Base-by-base conservation (phyloP, 2,329 filamentous ascomycete species). In the Ascomycota sp. region DNA sequence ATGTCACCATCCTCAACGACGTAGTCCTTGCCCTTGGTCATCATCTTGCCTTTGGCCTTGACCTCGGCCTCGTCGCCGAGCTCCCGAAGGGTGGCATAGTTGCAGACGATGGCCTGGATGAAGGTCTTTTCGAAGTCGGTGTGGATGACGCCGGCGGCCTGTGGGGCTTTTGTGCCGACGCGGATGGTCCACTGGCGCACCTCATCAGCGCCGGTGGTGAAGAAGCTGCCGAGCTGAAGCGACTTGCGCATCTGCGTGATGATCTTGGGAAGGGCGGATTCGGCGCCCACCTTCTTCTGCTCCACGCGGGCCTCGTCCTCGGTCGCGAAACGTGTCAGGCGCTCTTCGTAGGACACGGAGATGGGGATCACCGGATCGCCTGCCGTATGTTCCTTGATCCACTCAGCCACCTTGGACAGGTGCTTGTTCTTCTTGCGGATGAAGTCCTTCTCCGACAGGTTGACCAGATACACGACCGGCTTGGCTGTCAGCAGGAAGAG, bases 371-470 rank as follows among this genome's bases (percentile, higher is more conserved):
- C 75, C 30, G 85, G 80, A 48, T 94, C 85, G 33, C 82, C 83
- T 31, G 72, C 55, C 5, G 85, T 80, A 53, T 98, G 68, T 51
- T 79, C 70, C 62, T 95, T 92, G 55, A 94, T 74, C 89, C 89
- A 98, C 51, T 89, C 79, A 35, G 79, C 81, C 42, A 95, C 75
- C 61, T 86, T 89, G 41, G 79, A 70, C 32, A 98, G 70, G 59
- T 98, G 74, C 74, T 98, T 98, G 71, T 98, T 98, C 77, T 95
- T 98, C 64, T 95, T 89, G 47, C 89, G 78, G 48, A 94, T 75
- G 55, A 85, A 98, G 57, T 98, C 89, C 57, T 74, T 85, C 63
- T 98, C 91, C 38, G 82, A 93, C 36, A 98, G 62, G 62, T 98
- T 98, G 61, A 95, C 80, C 26, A 98, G 68, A 61, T 82, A 95